Evolutionary conservation across 495 filamentous ascomycete genomes (phyloP), one percentile per base, ranked within the genome.

Genomic region (Penicillium chermesinum): DNA sequence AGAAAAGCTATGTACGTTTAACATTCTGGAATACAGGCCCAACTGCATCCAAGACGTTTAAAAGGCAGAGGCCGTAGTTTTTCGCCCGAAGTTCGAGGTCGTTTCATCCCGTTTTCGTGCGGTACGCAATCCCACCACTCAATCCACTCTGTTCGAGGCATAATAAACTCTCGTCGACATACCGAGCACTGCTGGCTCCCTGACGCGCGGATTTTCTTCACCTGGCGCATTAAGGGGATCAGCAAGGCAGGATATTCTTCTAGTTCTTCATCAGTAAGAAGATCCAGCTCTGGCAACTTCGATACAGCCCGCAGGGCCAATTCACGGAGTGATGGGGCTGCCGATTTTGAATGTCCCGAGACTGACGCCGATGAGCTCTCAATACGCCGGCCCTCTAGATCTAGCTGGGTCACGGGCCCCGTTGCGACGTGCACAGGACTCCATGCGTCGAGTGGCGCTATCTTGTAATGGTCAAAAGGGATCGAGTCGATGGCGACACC

Each of bases 121-220:
- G 67, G 68, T 7, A 55, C 66, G 46, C 59, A 70, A 51, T 80
- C 74, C 81, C 83, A 87, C 78, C 83, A 88, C 59, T 90, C 85
- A 40, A 87, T 73, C 86, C 86, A 90, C 53, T 86, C 75, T 0
- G 83, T 71, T 9, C 82, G 63, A 32, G 79, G 72, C 25, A 85
- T 64, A 17, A 84, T 70, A 38, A 78, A 85, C n/a, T 64, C 62
- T 17, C 70, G 65, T 32, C 71, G 57, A 47, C 86, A 89, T 0
- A 82, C 65, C 0, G 83, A 80, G 65, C 86, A 89, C 21, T 55
- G 57, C 43, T 75, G 64, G 1, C 75, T 76, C 7, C 82, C 83
- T 0, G 58, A 66, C 36, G 69, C 65, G 13, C 73, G 72, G 21
- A 76, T 71, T 14, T 67, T 64, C 15, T 56, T 62, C 14, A 72